Evolutionary conservation across 495 filamentous ascomycete genomes (phyloP).

Genomic region (Aspergillus cristatus): DNA sequence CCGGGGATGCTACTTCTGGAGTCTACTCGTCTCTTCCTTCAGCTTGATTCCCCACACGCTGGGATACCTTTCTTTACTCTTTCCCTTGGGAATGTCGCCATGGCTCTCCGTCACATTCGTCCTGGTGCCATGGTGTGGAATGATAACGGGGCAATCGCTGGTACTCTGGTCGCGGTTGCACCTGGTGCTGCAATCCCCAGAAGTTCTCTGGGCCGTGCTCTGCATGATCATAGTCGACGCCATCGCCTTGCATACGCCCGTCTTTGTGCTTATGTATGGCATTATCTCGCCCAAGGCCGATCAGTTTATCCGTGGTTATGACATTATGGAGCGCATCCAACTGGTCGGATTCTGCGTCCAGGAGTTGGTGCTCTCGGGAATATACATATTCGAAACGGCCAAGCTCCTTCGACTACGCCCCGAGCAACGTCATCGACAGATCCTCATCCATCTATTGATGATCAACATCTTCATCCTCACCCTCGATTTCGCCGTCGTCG

Average conservation of each 20-base stretch:
- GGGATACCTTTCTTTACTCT: constrained; percentile 39
- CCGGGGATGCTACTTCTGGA: constrained; percentile 43
- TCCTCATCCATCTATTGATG: constrained; percentile 37
- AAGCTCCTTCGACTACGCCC: constrained; percentile 32
- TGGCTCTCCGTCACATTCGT: constrained; percentile 30
- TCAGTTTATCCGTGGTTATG: constrained; percentile 29
- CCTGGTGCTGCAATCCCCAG: constrained; percentile 32
- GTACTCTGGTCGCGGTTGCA: constrained; percentile 42
- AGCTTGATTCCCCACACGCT: constrained; percentile 31
- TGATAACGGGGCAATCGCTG: constrained; percentile 42
- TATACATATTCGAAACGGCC: constrained; percentile 46
- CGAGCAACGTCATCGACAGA: constrained; percentile 15
- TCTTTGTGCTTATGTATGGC: constrained; percentile 34
- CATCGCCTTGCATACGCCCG: constrained; percentile 33
- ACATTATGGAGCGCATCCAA: constrained; percentile 44
- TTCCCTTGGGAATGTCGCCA: constrained; percentile 17
- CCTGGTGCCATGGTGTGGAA: constrained; percentile 33
- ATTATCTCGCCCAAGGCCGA: constrained; percentile 18
- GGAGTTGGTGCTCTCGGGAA: constrained; percentile 45
- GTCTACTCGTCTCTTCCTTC: constrained; percentile 32
- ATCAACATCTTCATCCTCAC: constrained; percentile 41
- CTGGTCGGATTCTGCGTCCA: constrained; percentile 46
- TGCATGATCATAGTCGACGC: constrained; percentile 37
- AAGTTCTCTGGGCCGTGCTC: constrained; percentile 25
- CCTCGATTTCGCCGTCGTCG: constrained; percentile 40